Evolutionary conservation across 257 asterid species (phyloP), one percentile per base, ranked within the genome.

Genomic region (Fraxinus pennsylvanica): DNA sequence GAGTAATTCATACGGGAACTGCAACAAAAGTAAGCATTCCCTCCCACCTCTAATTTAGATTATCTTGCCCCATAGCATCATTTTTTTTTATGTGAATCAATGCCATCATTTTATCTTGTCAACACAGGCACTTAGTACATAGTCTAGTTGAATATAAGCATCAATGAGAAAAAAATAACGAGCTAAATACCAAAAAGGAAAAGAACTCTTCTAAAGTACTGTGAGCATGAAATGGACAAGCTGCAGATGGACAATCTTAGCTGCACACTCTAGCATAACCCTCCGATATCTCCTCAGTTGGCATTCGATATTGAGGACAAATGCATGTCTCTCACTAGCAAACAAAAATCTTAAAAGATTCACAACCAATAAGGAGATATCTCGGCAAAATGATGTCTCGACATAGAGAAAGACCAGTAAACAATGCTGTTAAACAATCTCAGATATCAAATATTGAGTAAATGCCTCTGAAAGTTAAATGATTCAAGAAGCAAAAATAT

Each of bases 401-500:
- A 75, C 75, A 17, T 19, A 38, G 19, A 41, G 22, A 7, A 43
- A 15, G 3, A 1, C 19, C 9, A 63, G 70, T 35, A 47, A 43
- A 25, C 67, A 35, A 59, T n/a, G 74, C 71, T 13, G 70, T 33
- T 59, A 5, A 52, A 66, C 68, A 43, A 76, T 41, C 47, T 35
- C 41, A 4, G 63, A 45, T 38, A 8, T 39, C 41, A 25, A 61
- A 25, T 9, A 25, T 25, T 63, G 69, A 63, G 69, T 32, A 63
- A 63, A 25, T 22, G 15, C 69, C n/a, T 22, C 35, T 12, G 15
- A 9, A 59, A 59, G 67, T 59, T 59, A 9, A 54, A 59, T 59
- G 17, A 25, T 25, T 27, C 35, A 63, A 63, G 69, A 27, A 10
- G 19, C 17, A 63, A 25, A 7, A 27, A 10, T 9, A 63, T 22